phyloP scores from a whole-genome alignment of 768 basidiomycete genomes.

The Suillus occidentalis region DNA sequence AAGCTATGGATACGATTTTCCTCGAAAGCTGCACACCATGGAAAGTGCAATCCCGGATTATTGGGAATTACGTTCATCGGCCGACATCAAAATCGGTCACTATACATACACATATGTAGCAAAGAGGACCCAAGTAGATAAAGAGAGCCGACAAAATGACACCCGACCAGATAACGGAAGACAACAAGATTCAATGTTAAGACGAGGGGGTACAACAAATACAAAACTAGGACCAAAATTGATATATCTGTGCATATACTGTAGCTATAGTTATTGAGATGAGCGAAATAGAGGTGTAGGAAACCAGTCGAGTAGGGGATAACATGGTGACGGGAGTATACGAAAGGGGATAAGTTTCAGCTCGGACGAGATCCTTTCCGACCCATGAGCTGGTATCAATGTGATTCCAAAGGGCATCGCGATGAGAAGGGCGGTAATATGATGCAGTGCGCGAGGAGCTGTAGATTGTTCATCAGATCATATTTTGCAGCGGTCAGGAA shows the following conservation, averaged over 20 bases:
- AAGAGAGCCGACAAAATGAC: not conserved
- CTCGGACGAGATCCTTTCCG: not conserved
- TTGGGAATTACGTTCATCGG: not conserved
- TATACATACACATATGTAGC: not conserved
- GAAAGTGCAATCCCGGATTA: not conserved
- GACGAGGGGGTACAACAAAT: not conserved
- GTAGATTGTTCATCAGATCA: not conserved
- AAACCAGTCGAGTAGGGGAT: not conserved
- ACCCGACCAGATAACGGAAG: not conserved
- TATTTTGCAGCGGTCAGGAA: constrained; percentile 5
- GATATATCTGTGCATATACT: constrained; percentile 7
- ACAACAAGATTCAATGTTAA: not conserved
- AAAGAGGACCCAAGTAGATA: constrained; percentile 3
- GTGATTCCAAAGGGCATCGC: constrained; percentile 4
- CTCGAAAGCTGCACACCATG: not conserved
- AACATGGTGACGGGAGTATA: constrained; percentile 3
- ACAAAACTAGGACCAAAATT: constrained; percentile 8
- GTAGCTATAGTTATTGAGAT: constrained; percentile 4
- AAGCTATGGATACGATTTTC: not conserved
- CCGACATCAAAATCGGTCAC: not conserved
- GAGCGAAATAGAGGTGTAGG: constrained; percentile 6
- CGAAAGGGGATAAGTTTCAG: not conserved
- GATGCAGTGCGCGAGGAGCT: not conserved
- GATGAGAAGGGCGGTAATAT: not conserved
- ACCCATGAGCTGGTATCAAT: constrained; percentile 2